These are phyloP conservation scores for Sonneratia alba DNA, from an alignment of 345 rosid species.

Conservation along the genomic window DNA sequence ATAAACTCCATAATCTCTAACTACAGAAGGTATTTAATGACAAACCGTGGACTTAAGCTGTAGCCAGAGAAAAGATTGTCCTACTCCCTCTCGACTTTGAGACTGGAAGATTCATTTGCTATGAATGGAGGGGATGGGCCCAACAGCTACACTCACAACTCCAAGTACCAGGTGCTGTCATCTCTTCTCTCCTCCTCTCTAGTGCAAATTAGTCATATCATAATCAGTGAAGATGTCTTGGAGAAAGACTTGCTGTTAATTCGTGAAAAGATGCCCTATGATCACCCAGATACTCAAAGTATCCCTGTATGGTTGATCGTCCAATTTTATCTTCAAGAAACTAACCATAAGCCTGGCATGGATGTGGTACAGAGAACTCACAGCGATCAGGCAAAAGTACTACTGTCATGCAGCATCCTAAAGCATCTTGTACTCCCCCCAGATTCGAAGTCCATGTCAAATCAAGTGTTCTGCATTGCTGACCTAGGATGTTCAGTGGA, in stretches of 20 bases:
- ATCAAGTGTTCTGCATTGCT: slow-evolving; percentile 12
- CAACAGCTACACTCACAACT: slow-evolving; percentile 11
- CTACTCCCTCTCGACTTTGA: no score
- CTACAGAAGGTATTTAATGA: no score
- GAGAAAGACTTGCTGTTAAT: no score
- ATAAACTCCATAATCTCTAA: no score
- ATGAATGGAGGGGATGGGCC: slow-evolving; percentile 16
- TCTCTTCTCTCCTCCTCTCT: neutral
- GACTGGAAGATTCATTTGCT: neutral
- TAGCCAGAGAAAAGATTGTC: no score
- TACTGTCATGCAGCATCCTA: neutral
- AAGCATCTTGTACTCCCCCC: neutral
- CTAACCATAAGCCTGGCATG: neutral
- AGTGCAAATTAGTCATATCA: no score
- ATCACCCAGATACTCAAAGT: no score
- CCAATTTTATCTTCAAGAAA: neutral
- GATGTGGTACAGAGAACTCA: slow-evolving; percentile 1
- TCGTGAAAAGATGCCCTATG: no score
- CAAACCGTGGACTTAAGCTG: no score
- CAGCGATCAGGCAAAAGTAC: neutral
- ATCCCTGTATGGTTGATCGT: neutral
- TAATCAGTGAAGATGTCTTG: no score
- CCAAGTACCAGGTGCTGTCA: slow-evolving; percentile 13
- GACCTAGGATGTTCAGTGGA: slow-evolving; percentile 28
- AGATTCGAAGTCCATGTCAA: neutral